Conservation (phyloP, 495 filamentous ascomycete species). For the Aspergillus kassunensis region DNA sequence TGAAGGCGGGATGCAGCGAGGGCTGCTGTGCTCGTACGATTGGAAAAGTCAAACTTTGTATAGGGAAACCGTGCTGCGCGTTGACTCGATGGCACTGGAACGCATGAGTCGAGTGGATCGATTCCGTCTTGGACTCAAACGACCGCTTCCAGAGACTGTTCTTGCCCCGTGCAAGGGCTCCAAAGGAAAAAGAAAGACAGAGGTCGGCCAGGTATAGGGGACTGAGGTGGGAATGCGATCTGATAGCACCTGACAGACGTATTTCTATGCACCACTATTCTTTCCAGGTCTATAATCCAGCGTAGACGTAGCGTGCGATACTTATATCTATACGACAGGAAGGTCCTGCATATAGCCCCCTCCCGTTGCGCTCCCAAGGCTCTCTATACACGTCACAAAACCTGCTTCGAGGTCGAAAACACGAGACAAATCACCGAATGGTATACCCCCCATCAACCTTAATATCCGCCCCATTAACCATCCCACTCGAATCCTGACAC, state of each 20-base stretch:
- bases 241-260: too few species aligned
- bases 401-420: too few species aligned
- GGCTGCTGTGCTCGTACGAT: slow-evolving; percentile 3
- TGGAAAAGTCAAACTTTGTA: not conserved
- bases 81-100: not conserved
- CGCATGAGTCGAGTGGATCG: not conserved
- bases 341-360: too few species aligned
- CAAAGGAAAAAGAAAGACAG: too few species aligned
- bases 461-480: slow-evolving; percentile 44
- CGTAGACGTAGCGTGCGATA: too few species aligned
- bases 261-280: too few species aligned
- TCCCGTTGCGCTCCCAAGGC: too few species aligned
- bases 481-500: slow-evolving; percentile 42
- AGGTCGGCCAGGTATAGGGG: too few species aligned
- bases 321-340: too few species aligned
- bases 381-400: too few species aligned
- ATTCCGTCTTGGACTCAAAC: not conserved
- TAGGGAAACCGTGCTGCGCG: not conserved
- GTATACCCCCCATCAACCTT: slow-evolving; percentile 42
- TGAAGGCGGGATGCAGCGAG: slow-evolving; percentile 1
- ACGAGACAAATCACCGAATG: slow-evolving; percentile 24
- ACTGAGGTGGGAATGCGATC: too few species aligned
- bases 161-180: not conserved
- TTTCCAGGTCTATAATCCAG: too few species aligned
- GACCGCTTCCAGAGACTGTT: not conserved